Percentiles rank a stretch among this genome's conserved stretches.
Evolutionary conservation across 106 monocot species (phyloP).

Genomic region (Iris macrosiphon): DNA sequence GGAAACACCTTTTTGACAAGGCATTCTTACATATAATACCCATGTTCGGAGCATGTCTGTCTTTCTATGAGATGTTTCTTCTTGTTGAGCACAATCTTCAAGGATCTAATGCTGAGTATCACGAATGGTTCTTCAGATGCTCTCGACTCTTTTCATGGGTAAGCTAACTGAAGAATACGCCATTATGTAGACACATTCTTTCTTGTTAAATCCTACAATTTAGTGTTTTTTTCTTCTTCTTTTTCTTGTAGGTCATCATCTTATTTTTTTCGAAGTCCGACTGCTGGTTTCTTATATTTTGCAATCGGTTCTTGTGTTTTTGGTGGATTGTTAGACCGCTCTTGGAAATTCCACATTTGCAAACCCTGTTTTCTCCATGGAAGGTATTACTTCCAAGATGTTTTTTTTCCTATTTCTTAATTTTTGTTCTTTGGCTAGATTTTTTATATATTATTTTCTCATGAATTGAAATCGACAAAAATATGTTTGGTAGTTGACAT

Average conservation of each 20-base stretch:
- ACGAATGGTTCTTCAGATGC: constrained; percentile 50
- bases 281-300: constrained; percentile 43
- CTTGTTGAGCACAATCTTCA: constrained; percentile 30
- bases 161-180: constrained; percentile 16
- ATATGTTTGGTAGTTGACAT: too few relatives aligned
- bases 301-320: constrained; percentile 62
- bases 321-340: constrained; percentile 79
- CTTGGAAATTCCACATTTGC: constrained; percentile 53
- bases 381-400: constrained; percentile 36
- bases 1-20: constrained; percentile 28
- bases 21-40: constrained; percentile 39
- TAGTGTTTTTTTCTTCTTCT: background rate
- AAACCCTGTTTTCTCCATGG: constrained; percentile 32
- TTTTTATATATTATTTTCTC: background rate
- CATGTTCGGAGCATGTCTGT: constrained; percentile 42
- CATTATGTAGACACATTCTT: background rate
- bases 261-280: constrained; percentile 27
- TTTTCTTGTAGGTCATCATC: constrained; percentile 36
- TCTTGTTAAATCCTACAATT: background rate
- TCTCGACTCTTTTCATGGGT: constrained; percentile 75
- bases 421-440: background rate
- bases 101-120: constrained; percentile 30
- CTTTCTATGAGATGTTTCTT: constrained; percentile 33
- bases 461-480: too few relatives aligned
- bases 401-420: background rate